Conservation (phyloP, 2,329 filamentous ascomycete genomes). For the Nemania sp. region DNA sequence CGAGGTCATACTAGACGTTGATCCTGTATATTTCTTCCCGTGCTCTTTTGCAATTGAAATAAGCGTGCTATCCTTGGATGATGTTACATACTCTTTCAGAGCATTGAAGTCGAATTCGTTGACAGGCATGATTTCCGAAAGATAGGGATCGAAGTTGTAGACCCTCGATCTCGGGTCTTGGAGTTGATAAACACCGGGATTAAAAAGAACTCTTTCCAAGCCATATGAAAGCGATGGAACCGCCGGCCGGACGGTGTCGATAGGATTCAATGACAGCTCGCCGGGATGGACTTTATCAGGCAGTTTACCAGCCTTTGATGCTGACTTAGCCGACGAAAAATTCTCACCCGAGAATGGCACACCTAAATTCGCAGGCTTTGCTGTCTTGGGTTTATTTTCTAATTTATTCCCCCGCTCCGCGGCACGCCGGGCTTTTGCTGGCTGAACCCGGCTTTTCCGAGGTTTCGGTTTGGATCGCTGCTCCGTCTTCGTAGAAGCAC, state of each 20-base stretch:
- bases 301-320: constrained; percentile 7
- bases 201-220: constrained; percentile 93
- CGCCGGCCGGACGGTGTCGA: constrained; percentile 51
- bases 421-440: background rate
- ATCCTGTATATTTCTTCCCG: constrained; percentile 87
- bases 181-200: constrained; percentile 89
- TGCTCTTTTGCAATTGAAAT: constrained; percentile 74
- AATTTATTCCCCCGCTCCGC: background rate
- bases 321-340: background rate
- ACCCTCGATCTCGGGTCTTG: constrained; percentile 89
- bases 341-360: constrained; percentile 17
- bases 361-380: constrained; percentile 24
- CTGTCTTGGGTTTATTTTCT: background rate
- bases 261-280: constrained; percentile 48
- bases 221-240: constrained; percentile 77
- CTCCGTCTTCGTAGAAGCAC: background rate
- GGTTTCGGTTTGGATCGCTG: background rate
- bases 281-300: constrained; percentile 46
- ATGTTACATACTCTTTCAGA: constrained; percentile 88
- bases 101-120: constrained; percentile 92
- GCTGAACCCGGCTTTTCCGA: background rate
- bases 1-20: constrained; percentile 95
- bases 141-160: constrained; percentile 97
- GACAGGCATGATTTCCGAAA: constrained; percentile 92
- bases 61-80: constrained; percentile 82